Base-by-base conservation (phyloP, 768 basidiomycete species). In the Cystobasidium tubakii region DNA sequence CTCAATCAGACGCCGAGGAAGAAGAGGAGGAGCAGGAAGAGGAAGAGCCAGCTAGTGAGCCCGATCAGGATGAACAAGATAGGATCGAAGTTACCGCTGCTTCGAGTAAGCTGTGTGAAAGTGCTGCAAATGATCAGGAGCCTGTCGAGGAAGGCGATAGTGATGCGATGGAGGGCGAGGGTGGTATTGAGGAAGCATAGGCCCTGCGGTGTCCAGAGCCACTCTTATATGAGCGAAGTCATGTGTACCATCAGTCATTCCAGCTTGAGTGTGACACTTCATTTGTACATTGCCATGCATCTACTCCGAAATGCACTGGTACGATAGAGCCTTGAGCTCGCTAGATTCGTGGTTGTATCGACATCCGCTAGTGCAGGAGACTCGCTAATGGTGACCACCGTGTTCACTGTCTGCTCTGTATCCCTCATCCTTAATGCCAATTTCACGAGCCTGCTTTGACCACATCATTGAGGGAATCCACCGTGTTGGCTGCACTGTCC, bases 401-500 rank as follows among this genome's bases (percentile, higher is more conserved):
- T 54, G 53, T 10, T 25, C 57, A 25, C 57, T 60, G 44, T 25
- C 4, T 42, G 57, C 9, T 23, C 33, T 55, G 53, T 64, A 73
- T 65, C 39, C 25, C 27, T 71, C 69, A 29, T 71, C 69, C 36
- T 60, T 71, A 4, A 71, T 36, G n/a, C 69, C 69, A 21, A 55
- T 36, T 34, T 71, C 69, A 7, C 69, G 27, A 10, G 69, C 69
- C n/a, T 71, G 50, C 55, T 71, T 71, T 53, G 50, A 55, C 69
- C 69, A 71, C 23, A 60, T 23, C 69, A 71, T 71, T 23, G 33
- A 34, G 19, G 69, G 69, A 21, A 71, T 71, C 69, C 69, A 71
- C 25, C 69, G n/a, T 34, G 69, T 71, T 27, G 69, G 69, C 25
- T 55, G 69, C 21, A 60, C 69, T n/a, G 50, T 71, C 10, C 69